A percentile compares a stretch with the other conserved stretches of the same genome.
phyloP scores from a whole-genome alignment of 2,329 filamentous ascomycete species.

The Ophiostoma ulmi region DNA sequence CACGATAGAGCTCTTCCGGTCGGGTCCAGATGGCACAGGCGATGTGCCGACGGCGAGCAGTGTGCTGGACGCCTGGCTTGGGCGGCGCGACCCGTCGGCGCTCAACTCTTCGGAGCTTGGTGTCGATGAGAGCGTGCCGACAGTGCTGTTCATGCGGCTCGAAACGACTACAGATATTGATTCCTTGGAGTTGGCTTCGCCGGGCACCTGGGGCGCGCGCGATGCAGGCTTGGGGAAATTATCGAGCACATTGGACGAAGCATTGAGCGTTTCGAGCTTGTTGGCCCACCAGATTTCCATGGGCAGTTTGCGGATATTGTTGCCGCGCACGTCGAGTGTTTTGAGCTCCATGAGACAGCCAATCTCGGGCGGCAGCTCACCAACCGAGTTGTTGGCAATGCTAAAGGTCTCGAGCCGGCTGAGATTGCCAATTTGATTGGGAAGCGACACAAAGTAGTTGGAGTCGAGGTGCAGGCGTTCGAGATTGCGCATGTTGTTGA shows the following conservation, averaged over 20 bases:
- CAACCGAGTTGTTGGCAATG: constrained; percentile 85
- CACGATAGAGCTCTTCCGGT: constrained; percentile 77
- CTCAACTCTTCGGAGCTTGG: constrained; percentile 73
- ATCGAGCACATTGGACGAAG: constrained; percentile 89
- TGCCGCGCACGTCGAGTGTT: constrained; percentile 83
- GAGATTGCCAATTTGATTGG: constrained; percentile 76
- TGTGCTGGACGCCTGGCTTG: constrained; percentile 77
- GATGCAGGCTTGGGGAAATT: constrained; percentile 83
- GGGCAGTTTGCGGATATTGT: constrained; percentile 84
- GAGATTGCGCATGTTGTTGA: constrained; percentile 79
- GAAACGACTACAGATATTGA: constrained; percentile 29
- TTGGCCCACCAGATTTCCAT: constrained; percentile 95
- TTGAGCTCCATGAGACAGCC: constrained; percentile 80
- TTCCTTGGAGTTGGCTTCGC: constrained; percentile 35
- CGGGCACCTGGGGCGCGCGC: constrained; percentile 58
- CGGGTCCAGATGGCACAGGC: constrained; percentile 52
- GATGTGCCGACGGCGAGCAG: constrained; percentile 71
- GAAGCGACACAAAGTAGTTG: constrained; percentile 91
- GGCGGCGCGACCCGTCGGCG: constrained; percentile 58
- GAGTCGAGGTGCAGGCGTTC: constrained; percentile 86
- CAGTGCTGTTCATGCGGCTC: constrained; percentile 35
- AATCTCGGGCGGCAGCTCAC: constrained; percentile 77
- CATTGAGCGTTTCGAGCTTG: constrained; percentile 84
- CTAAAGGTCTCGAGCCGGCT: constrained; percentile 84
- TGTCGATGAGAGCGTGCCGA: constrained; percentile 48